Base-by-base conservation (phyloP, 306 rosid genomes). In the Carpinus fangiana region DNA sequence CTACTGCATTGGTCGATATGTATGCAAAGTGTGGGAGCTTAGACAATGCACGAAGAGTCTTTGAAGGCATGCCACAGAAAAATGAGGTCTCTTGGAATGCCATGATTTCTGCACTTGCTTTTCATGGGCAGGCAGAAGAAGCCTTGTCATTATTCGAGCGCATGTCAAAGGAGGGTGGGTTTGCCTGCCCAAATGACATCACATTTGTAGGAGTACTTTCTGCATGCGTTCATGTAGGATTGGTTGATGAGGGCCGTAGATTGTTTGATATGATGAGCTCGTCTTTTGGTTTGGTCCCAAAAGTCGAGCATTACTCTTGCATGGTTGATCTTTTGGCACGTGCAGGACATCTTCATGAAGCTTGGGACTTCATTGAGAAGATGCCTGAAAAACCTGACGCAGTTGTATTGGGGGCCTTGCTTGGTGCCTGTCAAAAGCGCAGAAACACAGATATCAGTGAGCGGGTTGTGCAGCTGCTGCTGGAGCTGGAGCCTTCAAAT, bases 21-120 rank as follows among this genome's bases (percentile, higher is more conserved):
- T 92, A 94, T 81, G 97, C 95, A 0, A 94, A 94, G 88, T 92
- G 98, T 72, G 98, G 98, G 57, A 90, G 88, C 86, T 82, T 94
- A 83, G 93, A 85, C 28, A 82, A 85, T 78, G 98, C 98, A 43
- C 80, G 75, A 73, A 75, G 90, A 85, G 87, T 94, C 70, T 94
- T 92, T 79, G 79, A 88, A 47, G 79, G 79, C 48, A 91, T 94
- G 93, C 95, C 97, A 68, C 85, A 7, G 23, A 94, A 90, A 82
- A 92, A 92, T 73, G 97, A 94, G 80, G 97, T 87, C 70, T 89
- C 98, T 21, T 94, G 98, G 98, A 94, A 92, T 80, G 95, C 95
- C 69, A 92, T 92, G 95, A 94, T 94, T 69, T 89, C 98, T 82
- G 97, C 97, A 11, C 92, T 92, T 86, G 98, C 97, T 81, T 90